Base-by-base conservation (phyloP, 2,329 filamentous ascomycete species). In the Apiospora kogelbergensis region DNA sequence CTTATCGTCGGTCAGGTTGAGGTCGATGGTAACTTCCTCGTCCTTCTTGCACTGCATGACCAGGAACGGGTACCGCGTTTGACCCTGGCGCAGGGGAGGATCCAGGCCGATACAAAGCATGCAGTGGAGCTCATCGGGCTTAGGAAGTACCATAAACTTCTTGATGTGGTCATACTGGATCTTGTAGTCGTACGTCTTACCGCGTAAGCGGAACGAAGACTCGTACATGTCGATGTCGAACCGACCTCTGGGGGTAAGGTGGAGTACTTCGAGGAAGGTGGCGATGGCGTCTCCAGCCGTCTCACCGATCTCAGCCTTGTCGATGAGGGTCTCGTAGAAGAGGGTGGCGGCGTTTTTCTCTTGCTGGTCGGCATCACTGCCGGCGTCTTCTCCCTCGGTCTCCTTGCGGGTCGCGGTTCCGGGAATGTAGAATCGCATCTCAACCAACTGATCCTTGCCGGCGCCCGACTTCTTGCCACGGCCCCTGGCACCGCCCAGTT, bases 151-250 rank as follows among this genome's bases (percentile, higher is more conserved):
- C 90, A 99, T 98, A 80, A 98, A 98, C 81, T 98, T 98, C 86
- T 99, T 99, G 83, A 98, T 94, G 65, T 91, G 90, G 69, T 98
- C 93, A 82, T 98, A 99, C 80, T 98, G 94, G 73, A 99, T 98
- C 88, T 99, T 99, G 89, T 99, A 99, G 84, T 99, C 97, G 85
- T 99, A 99, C 30, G 96, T 99, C 84, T 99, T 99, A 77, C 96
- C 96, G 73, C 96, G 95, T 71, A 99, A 88, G 72, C 96, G 92
- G 88, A 99, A 98, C 2, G 96, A 98, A 20, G 90, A 91, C 81
- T 98, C 96, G 87, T 99, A 99, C 92, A 99, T 97, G 81, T 99
- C 96, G 83, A 99, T 97, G 80, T 98, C 96, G 86, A 99, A 99
- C 74, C 96, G 95, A 80, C 96, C 97, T 92, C 96, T 95, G 81